Conservation (phyloP, 768 basidiomycete species). For the Serendipita indica region DNA sequence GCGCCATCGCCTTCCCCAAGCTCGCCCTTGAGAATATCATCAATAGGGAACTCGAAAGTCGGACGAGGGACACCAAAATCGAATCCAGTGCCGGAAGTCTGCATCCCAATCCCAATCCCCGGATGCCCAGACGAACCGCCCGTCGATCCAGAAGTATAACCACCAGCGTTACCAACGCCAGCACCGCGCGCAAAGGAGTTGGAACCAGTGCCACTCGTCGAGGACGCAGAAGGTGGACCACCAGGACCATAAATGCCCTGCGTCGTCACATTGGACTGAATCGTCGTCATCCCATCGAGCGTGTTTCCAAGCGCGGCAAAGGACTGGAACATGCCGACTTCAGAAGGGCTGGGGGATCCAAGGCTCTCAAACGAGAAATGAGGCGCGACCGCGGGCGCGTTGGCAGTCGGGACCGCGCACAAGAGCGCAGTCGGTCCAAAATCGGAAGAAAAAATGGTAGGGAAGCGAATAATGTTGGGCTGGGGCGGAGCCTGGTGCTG, state of each 20-base stretch:
- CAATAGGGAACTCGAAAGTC: conserved; percentile 75
- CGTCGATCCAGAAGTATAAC: too few relatives aligned
- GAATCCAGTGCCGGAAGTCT: conserved; percentile 6
- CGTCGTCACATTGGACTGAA: not conserved
- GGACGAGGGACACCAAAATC: conserved; percentile 54
- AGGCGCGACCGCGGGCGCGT: conserved; percentile 44
- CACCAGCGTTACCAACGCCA: too few relatives aligned
- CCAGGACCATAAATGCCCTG: not conserved
- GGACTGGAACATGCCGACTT: not conserved
- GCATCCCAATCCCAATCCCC: not conserved
- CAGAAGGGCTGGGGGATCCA: not conserved
- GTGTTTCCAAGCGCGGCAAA: not conserved
- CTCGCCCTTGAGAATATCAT: conserved; percentile 52
- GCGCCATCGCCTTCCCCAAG: conserved; percentile 15
- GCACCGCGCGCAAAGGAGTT: not conserved
- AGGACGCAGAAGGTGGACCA: not conserved
- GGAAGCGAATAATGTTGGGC: conserved; percentile 41
- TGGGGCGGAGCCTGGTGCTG: conserved; percentile 12
- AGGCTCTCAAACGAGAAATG: not conserved
- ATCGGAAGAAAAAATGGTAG: conserved; percentile 53
- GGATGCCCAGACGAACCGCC: not conserved
- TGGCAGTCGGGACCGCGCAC: conserved; percentile 48
- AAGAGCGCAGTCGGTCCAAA: conserved; percentile 69
- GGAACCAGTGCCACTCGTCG: not conserved
- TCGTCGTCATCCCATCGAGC: not conserved